Conservation (phyloP, 1,284 basidiomycete species). For the Rhodotorula sp. region DNA sequence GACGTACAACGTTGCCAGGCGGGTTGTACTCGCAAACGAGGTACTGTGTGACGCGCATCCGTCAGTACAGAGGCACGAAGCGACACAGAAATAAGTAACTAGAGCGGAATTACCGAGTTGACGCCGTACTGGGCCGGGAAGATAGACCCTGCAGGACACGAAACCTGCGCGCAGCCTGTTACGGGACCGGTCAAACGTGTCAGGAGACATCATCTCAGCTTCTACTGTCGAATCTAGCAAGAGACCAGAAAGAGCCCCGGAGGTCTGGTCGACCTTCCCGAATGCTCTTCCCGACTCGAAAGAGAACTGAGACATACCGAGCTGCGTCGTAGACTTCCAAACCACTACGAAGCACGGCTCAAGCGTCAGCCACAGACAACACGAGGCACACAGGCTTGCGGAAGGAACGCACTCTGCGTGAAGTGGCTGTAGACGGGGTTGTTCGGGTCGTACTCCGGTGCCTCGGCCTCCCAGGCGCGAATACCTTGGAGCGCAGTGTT, state of each 20-base stretch:
- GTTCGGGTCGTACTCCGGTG: conserved; percentile 16
- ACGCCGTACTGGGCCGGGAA: conserved; percentile 33
- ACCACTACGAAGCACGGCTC: neutral
- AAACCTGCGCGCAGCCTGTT: conserved; percentile 9
- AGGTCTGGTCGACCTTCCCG: too few species aligned
- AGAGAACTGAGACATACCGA: conserved; percentile 10
- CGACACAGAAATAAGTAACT: neutral
- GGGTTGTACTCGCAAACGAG: conserved; percentile 36
- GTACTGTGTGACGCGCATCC: neutral
- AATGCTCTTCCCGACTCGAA: too few species aligned
- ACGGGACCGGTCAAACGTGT: too few species aligned
- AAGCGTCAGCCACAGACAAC: neutral
- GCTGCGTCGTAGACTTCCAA: conserved; percentile 19
- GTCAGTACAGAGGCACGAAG: neutral
- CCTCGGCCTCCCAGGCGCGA: conserved; percentile 32
- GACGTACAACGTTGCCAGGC: conserved; percentile 19
- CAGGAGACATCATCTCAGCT: too few species aligned
- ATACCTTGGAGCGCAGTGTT: conserved; percentile 9
- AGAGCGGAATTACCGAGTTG: neutral
- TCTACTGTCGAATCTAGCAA: too few species aligned
- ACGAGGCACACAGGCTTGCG: neutral
- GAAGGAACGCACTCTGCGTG: conserved; percentile 29
- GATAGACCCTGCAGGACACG: conserved; percentile 22
- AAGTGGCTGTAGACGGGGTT: conserved; percentile 33
- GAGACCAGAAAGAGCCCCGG: too few species aligned